Evolutionary conservation across 148 eudicot species (phyloP), one percentile per base, ranked within the genome.

Genomic region (Chenopodium suecicum): DNA sequence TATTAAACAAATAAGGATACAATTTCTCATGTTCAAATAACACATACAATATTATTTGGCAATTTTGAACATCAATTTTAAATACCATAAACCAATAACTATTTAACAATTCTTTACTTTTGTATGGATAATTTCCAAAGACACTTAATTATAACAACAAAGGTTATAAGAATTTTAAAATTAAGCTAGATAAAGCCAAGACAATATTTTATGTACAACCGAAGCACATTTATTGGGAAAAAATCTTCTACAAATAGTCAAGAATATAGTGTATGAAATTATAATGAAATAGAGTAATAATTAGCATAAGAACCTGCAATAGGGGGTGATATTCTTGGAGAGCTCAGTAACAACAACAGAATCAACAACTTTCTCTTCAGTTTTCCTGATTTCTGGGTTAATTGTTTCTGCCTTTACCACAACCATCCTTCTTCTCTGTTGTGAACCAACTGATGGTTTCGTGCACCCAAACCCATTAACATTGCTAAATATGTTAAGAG

Each of bases 311-410:
- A 82, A 95, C 99, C 98, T 91, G 99, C 99, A 96, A 72, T 96
- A 96, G 81, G 99, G 87, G 52, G 99, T 96, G 80, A 90, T 81
- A 64, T 94, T 92, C 86, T 96, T 96, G 73, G 95, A 79, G 78
- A 96, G 97, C 34, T 96, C 94, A 32, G 97, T 78, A 64, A 91
- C 93, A 50, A 91, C 78, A 68, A 94, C 99, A 25, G 97, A 75
- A 84, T 96, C 99, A 2, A 92, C 97, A 46, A 96, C 99, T 88
- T 96, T 94, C 1, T 85, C 97, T 76, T 96, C 99, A 10, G 81
- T 79, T 75, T 95, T 96, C 82, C 95, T 91, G 22, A 96, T 90
- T 65, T 89, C 97, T 17, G 97, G 99, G 79, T 96, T 96, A 16
- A 95, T 87, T 68, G 89, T 76, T 81, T 94, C 94, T 22, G 98